Evolutionary conservation across 73 alveolate species (phyloP), one percentile per base, ranked within the genome.

Genomic region (Diophrys sp.): DNA sequence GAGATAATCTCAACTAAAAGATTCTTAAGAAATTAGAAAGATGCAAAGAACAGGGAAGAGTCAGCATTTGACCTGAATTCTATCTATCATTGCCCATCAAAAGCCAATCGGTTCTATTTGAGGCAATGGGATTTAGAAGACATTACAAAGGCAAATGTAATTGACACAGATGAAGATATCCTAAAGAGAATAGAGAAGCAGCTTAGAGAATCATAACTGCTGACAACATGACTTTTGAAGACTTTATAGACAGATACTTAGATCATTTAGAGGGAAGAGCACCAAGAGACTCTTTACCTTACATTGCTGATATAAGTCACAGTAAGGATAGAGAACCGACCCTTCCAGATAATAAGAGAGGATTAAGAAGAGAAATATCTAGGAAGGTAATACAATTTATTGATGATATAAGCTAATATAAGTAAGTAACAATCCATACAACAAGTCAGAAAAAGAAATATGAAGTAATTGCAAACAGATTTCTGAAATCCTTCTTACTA

Each of bases 231-330:
- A 30, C 67, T 26, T 77, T 70, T 67, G 84, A 77, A 31, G 87
- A 77, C 26, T 77, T 84, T 75, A 34, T 84, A 23, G 57, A 23
- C 34, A 32, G 56, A 73, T 84, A 84, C 53, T 27, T 75, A 0
- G 91, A 83, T 73, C 91, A 77, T 56, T 77, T 84, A 28, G 83
- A 70, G 54, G 87, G 91, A 0, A 53, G 79, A 56, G 79, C 55
- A 23, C 78, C 82, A 25, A 71, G 54, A 32, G 31, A 34, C 24
- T 54, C 33, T 24, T 0, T 44, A 68, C 75, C 75, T 2, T 23
- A 25, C 23, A 68, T 55, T 25, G 75, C 56, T 53, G 78, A 77
- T 31, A n/a, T 34, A 24, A 11, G 34, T 23, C 26, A 71, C 0
- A 31, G 23, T 32, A 55, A 67, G 18, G 67, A 57, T 0, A 73